Evolutionary conservation across 1,139 yeast species (phyloP).

Genomic region (Hemisphaericaspora subhashii): DNA sequence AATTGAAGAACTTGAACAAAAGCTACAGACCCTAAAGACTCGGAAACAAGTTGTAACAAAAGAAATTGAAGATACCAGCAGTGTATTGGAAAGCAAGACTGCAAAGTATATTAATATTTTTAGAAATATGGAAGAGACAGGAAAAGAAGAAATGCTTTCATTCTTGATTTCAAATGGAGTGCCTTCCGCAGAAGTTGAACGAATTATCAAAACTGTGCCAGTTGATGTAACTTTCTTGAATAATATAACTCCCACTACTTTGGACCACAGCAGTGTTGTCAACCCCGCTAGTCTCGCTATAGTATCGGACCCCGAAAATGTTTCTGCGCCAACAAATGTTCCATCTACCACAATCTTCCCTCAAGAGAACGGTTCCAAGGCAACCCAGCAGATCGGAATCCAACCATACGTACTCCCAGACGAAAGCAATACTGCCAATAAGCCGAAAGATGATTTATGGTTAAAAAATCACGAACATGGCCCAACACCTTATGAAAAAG

Average conservation of each 20-base stretch:
- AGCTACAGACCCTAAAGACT: constrained; percentile 33
- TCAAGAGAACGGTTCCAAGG: too few relatives aligned
- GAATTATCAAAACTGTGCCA: constrained; percentile 22
- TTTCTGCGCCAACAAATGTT: too few relatives aligned
- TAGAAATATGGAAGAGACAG: constrained; percentile 40
- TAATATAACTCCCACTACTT: constrained; percentile 7
- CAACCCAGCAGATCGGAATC: constrained; percentile 21
- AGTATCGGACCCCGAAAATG: too few relatives aligned
- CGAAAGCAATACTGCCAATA: not conserved
- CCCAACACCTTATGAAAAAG: constrained; percentile 34
- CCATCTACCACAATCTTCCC: too few relatives aligned
- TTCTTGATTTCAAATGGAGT: constrained; percentile 26
- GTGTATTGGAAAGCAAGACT: constrained; percentile 53
- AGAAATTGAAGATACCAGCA: constrained; percentile 53
- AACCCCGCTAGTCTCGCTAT: too few relatives aligned
- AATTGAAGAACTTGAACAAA: constrained; percentile 40
- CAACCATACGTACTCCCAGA: constrained; percentile 26
- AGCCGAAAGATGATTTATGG: constrained; percentile 7
- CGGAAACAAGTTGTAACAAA: constrained; percentile 36
- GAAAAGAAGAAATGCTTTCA: constrained; percentile 31
- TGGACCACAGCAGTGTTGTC: not conserved
- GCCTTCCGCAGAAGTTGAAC: constrained; percentile 19
- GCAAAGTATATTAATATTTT: constrained; percentile 45
- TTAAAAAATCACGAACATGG: constrained; percentile 26
- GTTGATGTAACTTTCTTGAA: constrained; percentile 34